Evolutionary conservation across 2,329 filamentous ascomycete genomes (phyloP), one percentile per base, ranked within the genome.

Genomic region (Dissoconium aciculare): DNA sequence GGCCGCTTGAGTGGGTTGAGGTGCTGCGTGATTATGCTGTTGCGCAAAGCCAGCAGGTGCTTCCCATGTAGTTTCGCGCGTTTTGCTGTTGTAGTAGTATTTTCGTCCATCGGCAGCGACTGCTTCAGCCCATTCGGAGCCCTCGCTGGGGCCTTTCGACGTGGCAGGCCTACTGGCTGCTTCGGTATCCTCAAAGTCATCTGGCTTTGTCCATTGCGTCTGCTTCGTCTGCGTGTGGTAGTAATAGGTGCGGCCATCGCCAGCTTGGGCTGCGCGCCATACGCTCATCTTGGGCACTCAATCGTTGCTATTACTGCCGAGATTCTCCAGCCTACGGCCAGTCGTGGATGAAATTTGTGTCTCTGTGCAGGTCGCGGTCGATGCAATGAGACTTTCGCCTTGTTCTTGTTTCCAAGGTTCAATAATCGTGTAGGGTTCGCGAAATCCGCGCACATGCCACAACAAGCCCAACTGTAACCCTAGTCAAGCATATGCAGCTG

Each of bases 121-220:
- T 51, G 92, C 89, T 56, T 93, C 83, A 50, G 87, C 89, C 84
- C 85, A 98, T 41, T 47, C 46, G 91, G 67, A 32, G 81, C 81
- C 51, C 78, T 78, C 82, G 85, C 52, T 35, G 15, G 36, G 35
- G 27, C 34, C 43, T 56, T 40, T 59, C 75, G 72, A 5, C 73
- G 69, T 13, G 71, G 77, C 79, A 92, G 85, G 57, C 3, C n/a
- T 21, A 19, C 12, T 92, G 64, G 27, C 12, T 35, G 28, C 14
- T 34, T n/a, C n/a, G n/a, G n/a, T 32, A 16, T 35, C 38, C 21
- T 45, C 44, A 36, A 43, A 47, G 25, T 92, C 89, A 50, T 79
- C 71, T 3, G 89, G 91, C 60, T 94, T 95, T 24, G 74, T 77
- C 89, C 89, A 98, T 69, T 85, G 78, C 17, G 89, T 95, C 40